Percentiles rank a stretch among this genome's conserved stretches.
These are phyloP conservation scores for Pharus latifolius DNA, from an alignment of 176 grass and related monocot species.

Conservation along the genomic window DNA sequence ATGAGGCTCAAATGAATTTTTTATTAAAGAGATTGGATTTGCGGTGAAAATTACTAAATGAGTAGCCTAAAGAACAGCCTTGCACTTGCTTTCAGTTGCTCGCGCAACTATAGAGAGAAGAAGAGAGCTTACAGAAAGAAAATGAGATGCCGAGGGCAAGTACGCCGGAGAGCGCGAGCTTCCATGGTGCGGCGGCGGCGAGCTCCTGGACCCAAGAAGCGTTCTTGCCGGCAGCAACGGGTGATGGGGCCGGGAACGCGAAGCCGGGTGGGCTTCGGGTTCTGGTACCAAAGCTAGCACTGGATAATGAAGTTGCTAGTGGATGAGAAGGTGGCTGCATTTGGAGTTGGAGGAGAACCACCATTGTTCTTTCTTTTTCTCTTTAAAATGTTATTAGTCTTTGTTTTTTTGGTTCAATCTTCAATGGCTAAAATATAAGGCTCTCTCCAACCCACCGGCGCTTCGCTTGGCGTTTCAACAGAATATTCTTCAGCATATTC, in stretches of 20 bases:
- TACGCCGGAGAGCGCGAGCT: slow-evolving; percentile 20
- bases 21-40: no score
- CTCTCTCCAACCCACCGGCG: no score
- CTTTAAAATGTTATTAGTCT: background rate
- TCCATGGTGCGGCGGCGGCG: slow-evolving; percentile 20
- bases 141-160: slow-evolving; percentile 50
- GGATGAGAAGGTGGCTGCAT: background rate
- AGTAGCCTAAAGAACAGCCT: no score
- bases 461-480: no score
- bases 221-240: background rate
- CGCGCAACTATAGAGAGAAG: background rate
- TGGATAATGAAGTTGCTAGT: background rate
- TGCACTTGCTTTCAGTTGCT: background rate
- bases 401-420: no score
- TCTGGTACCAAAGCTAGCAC: no score
- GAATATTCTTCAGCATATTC: no score
- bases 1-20: no score
- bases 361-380: background rate
- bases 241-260: background rate
- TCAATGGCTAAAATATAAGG: no score
- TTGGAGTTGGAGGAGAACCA: slow-evolving; percentile 4
- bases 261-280: no score
- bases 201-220: background rate
- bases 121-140: slow-evolving; percentile 25
- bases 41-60: no score